A percentile compares a stretch with the other conserved stretches of the same genome.
These are phyloP conservation scores for Alternaria novae-zelandiae DNA, from an alignment of 2,329 filamentous ascomycete genomes.

Conservation along the genomic window DNA sequence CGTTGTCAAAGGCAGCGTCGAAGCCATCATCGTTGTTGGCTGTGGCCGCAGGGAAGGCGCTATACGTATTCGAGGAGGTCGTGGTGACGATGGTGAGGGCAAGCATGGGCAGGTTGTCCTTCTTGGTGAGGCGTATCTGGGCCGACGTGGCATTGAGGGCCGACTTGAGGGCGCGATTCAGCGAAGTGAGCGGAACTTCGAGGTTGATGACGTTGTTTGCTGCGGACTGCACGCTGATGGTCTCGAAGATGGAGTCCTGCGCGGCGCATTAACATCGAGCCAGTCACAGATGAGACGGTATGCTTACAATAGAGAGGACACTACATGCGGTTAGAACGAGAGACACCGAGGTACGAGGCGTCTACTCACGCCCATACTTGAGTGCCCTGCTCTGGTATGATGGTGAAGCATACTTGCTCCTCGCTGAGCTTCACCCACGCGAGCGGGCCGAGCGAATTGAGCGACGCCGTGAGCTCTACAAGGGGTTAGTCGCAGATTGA, in stretches of 20 bases:
- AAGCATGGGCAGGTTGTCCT: conserved; percentile 83
- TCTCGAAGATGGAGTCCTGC: conserved; percentile 86
- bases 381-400: conserved; percentile 91
- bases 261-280: conserved; percentile 18
- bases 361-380: conserved; percentile 89
- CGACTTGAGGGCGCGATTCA: conserved; percentile 91
- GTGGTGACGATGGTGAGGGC: conserved; percentile 89
- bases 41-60: conserved; percentile 38
- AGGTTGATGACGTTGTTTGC: conserved; percentile 93
- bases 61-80: conserved; percentile 58
- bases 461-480: conserved; percentile 66
- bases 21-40: conserved; percentile 35
- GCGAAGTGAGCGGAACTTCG: conserved; percentile 85
- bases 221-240: conserved; percentile 86
- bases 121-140: conserved; percentile 89
- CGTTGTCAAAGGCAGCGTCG: conserved; percentile 32
- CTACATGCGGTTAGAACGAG: conserved; percentile 38
- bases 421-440: conserved; percentile 91
- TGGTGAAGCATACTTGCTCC: conserved; percentile 88
- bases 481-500: background rate
- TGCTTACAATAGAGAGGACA: conserved; percentile 51
- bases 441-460: conserved; percentile 75
- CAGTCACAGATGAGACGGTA: conserved; percentile 24
- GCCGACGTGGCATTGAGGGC: conserved; percentile 82
- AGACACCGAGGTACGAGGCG: conserved; percentile 14